These are phyloP conservation scores for Litchi chinensis DNA, from an alignment of 345 rosid species.

Conservation along the genomic window DNA sequence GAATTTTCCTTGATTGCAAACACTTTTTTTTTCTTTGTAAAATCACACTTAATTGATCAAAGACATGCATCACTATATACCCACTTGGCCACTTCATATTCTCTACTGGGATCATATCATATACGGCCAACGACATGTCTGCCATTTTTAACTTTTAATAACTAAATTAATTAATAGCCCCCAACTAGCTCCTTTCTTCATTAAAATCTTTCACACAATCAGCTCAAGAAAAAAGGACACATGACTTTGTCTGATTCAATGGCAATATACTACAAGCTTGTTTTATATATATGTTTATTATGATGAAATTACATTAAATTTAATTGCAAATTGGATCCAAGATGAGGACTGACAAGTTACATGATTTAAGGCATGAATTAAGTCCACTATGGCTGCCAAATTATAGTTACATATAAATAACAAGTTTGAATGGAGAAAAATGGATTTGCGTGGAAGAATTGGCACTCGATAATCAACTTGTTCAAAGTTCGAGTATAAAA, in stretches of 20 bases:
- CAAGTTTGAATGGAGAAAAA: not conserved
- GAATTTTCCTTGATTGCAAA: not conserved
- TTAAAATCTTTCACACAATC: not conserved
- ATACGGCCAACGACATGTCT: not conserved
- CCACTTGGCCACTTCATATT: not conserved
- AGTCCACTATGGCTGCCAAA: constrained; percentile 2
- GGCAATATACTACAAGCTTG: not conserved
- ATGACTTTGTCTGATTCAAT: not conserved
- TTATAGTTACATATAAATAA: not conserved
- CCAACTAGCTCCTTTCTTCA: not conserved
- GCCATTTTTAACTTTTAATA: not conserved
- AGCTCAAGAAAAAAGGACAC: not conserved
- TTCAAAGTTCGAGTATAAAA: not conserved
- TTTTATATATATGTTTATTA: not conserved
- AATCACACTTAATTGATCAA: no score
- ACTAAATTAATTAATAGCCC: not conserved
- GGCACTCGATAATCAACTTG: not conserved
- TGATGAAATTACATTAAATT: not conserved
- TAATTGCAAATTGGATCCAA: constrained; percentile 12
- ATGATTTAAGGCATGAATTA: constrained; percentile 22
- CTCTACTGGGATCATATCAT: not conserved
- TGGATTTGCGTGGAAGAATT: not conserved
- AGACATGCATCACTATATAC: not conserved
- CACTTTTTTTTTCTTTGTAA: not conserved
- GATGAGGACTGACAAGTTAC: constrained; percentile 22